Conservation (phyloP, 2,329 filamentous ascomycete species). For the Zymoseptoria pseudotritici region DNA sequence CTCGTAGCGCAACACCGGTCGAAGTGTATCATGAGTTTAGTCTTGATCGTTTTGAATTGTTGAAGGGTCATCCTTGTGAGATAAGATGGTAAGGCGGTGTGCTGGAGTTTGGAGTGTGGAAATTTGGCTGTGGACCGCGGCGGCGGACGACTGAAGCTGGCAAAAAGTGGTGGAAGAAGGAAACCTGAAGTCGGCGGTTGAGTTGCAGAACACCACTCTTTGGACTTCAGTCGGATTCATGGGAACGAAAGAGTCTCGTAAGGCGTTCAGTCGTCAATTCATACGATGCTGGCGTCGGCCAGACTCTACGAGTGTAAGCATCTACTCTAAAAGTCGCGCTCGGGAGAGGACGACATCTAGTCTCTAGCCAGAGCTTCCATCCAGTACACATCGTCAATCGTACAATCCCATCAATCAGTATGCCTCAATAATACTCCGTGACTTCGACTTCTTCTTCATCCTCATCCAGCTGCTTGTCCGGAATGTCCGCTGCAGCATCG, state of each 20-base stretch:
- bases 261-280: too few relatives aligned
- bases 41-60: not conserved
- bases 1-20: not conserved
- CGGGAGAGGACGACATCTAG: not conserved
- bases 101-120: not conserved
- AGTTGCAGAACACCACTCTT: too few relatives aligned
- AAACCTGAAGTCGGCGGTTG: too few relatives aligned
- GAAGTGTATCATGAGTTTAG: not conserved
- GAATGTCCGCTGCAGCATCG: not conserved
- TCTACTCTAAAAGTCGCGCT: not conserved
- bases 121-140: not conserved
- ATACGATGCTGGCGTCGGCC: not conserved
- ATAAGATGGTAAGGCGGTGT: not conserved
- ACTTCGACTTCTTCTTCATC: not conserved
- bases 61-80: not conserved
- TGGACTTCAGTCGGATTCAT: too few relatives aligned
- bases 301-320: not conserved
- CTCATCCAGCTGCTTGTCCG: not conserved
- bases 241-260: too few relatives aligned
- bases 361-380: not conserved
- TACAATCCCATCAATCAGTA: not conserved
- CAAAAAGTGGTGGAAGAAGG: too few relatives aligned
- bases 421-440: conserved; percentile 1
- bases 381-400: not conserved
- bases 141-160: too few relatives aligned